Percentiles rank a stretch among this genome's conserved stretches.
phyloP scores from a whole-genome alignment of 495 filamentous ascomycete genomes.

The Hyphodiscus hymeniophilus region DNA sequence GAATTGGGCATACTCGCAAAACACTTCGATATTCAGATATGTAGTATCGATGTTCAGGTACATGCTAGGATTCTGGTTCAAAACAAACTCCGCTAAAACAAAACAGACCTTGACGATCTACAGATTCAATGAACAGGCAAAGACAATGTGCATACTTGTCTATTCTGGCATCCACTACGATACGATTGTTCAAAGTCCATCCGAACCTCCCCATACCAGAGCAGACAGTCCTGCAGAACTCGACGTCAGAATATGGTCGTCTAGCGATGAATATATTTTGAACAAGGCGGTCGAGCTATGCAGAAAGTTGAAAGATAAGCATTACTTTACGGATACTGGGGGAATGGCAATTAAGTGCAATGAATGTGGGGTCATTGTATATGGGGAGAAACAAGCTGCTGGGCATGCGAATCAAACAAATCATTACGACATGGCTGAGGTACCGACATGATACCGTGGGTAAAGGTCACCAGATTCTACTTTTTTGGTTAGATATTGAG shows the following conservation, averaged over 20 bases:
- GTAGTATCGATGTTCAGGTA: constrained; percentile 61
- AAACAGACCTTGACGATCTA: constrained; percentile 38
- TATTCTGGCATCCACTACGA: constrained; percentile 97
- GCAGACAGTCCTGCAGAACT: constrained; percentile 56
- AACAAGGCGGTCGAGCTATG: constrained; percentile 65
- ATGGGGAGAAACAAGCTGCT: constrained; percentile 63
- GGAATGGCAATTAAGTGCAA: constrained; percentile 80
- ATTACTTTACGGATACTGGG: constrained; percentile 89
- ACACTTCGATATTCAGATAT: constrained; percentile 82
- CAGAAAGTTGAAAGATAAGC: constrained; percentile 52
- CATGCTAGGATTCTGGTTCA: neutral
- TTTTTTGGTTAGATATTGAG: too few species aligned
- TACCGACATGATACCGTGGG: constrained; percentile 3
- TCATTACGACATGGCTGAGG: constrained; percentile 67
- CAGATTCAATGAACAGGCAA: constrained; percentile 70
- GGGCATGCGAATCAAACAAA: constrained; percentile 60
- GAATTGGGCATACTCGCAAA: constrained; percentile 80
- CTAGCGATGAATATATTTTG: constrained; percentile 59
- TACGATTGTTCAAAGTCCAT: constrained; percentile 68
- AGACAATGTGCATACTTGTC: constrained; percentile 68
- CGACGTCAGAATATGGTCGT: constrained; percentile 73
- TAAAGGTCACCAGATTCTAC: too few species aligned
- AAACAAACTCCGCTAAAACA: neutral
- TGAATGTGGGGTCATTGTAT: constrained; percentile 58
- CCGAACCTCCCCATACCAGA: constrained; percentile 46